Conservation (phyloP, 768 basidiomycete species). For the Sarcomyxa edulis region DNA sequence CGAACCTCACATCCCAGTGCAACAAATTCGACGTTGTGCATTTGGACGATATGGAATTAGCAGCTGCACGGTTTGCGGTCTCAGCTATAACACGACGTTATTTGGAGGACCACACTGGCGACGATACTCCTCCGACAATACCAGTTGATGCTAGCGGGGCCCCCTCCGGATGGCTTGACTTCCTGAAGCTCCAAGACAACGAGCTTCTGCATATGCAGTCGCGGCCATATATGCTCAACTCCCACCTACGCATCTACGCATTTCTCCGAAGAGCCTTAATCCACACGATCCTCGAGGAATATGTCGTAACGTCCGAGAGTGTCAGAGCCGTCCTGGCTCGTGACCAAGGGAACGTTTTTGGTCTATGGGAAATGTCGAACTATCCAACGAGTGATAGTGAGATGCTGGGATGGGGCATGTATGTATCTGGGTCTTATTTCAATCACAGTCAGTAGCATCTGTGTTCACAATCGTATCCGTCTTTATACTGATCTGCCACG, state of each 20-base stretch:
- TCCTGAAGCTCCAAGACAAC: conserved; percentile 54
- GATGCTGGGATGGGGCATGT: conserved; percentile 66
- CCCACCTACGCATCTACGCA: conserved; percentile 48
- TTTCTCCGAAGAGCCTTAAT: conserved; percentile 39
- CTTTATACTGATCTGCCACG: not conserved
- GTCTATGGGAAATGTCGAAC: conserved; percentile 54
- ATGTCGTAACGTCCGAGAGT: conserved; percentile 32
- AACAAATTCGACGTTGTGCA: conserved; percentile 17
- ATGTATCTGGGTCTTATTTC: conserved; percentile 58
- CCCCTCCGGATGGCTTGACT: conserved; percentile 38
- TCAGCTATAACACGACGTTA: conserved; percentile 44
- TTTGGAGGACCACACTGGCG: too few relatives aligned
- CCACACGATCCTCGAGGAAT: conserved; percentile 19
- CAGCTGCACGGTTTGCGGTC: conserved; percentile 52
- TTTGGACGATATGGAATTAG: conserved; percentile 50
- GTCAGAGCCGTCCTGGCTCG: conserved; percentile 52
- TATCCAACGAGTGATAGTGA: conserved; percentile 37
- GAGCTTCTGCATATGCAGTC: conserved; percentile 41
- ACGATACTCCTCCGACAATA: conserved; percentile 16
- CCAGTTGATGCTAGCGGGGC: conserved; percentile 2
- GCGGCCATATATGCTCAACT: conserved; percentile 45
- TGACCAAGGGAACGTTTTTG: conserved; percentile 65
- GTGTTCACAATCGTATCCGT: too few relatives aligned
- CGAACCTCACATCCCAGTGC: too few relatives aligned
- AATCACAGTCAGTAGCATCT: conserved; percentile 48